Evolutionary conservation across 345 rosid species (phyloP).

Genomic region (Schrenkiella parvula): DNA sequence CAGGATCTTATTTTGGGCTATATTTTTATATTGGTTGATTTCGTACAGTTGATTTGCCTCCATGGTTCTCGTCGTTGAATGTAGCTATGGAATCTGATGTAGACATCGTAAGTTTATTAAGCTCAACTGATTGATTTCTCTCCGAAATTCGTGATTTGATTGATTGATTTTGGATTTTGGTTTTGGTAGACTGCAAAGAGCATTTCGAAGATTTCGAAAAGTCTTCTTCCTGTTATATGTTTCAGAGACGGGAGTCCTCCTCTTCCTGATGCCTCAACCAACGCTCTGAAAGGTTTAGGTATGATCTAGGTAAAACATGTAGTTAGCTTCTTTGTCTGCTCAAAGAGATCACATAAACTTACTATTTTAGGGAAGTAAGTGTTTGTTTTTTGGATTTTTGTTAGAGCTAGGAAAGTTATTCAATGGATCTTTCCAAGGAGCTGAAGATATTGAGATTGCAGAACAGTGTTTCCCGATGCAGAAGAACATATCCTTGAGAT

Average conservation of each 20-base stretch:
- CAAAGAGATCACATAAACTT: not conserved
- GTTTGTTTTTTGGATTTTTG: constrained; percentile 8
- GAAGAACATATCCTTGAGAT: constrained; percentile 57
- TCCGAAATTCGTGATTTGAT: not conserved
- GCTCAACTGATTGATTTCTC: not conserved
- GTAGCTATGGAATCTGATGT: constrained; percentile 71
- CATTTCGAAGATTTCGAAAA: constrained; percentile 44
- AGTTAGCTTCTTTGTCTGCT: constrained; percentile 2
- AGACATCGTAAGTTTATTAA: constrained; percentile 58
- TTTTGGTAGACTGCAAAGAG: constrained; percentile 43
- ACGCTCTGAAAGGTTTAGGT: constrained; percentile 59
- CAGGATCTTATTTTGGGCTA: not conserved
- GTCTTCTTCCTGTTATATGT: constrained; percentile 69
- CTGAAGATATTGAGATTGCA: constrained; percentile 49
- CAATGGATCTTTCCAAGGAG: constrained; percentile 52
- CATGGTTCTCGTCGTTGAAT: constrained; percentile 83
- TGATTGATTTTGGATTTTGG: not conserved
- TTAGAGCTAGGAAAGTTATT: constrained; percentile 43
- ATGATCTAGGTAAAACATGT: constrained; percentile 21
- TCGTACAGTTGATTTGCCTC: constrained; percentile 80
- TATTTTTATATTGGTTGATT: not conserved
- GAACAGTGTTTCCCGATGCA: constrained; percentile 82
- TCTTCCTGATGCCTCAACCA: constrained; percentile 62
- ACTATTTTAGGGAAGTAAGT: constrained; percentile 6
- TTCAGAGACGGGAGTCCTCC: constrained; percentile 96